phyloP scores from a whole-genome alignment of 371 early-diverging fungal genomes.

The Conidiobolus incongruus region DNA sequence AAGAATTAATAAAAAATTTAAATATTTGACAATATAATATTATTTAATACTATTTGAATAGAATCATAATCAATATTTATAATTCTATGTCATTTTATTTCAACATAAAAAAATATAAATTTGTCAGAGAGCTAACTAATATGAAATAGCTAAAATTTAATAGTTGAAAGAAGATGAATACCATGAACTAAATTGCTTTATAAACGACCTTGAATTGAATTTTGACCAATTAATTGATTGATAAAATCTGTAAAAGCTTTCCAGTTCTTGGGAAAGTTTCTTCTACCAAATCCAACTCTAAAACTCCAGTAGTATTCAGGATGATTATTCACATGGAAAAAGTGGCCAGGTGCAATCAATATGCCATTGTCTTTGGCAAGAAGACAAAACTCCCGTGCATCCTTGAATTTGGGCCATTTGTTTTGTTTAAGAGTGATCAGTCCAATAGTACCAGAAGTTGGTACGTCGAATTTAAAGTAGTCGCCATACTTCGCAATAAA shows the following conservation, averaged over 20 bases:
- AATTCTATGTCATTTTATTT: too few species aligned
- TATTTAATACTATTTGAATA: too few species aligned
- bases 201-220: not conserved
- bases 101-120: too few species aligned
- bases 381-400: not conserved
- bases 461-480: not conserved
- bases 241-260: not conserved
- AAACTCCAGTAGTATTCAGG: not conserved
- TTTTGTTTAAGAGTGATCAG: not conserved
- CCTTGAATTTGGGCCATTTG: not conserved
- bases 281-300: conserved; percentile 1
- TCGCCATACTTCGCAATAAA: not conserved
- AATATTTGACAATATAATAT: too few species aligned
- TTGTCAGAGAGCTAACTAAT: too few species aligned
- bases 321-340: not conserved
- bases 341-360: not conserved
- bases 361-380: not conserved
- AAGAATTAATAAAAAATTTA: too few species aligned
- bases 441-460: not conserved
- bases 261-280: not conserved
- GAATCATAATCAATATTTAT: too few species aligned
- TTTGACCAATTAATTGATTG: not conserved
- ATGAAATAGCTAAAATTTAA: too few species aligned
- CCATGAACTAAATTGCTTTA: too few species aligned
- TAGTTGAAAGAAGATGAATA: too few species aligned